These are phyloP conservation scores for Lolium perenne DNA, from an alignment of 176 grass and related monocot species.

Conservation along the genomic window DNA sequence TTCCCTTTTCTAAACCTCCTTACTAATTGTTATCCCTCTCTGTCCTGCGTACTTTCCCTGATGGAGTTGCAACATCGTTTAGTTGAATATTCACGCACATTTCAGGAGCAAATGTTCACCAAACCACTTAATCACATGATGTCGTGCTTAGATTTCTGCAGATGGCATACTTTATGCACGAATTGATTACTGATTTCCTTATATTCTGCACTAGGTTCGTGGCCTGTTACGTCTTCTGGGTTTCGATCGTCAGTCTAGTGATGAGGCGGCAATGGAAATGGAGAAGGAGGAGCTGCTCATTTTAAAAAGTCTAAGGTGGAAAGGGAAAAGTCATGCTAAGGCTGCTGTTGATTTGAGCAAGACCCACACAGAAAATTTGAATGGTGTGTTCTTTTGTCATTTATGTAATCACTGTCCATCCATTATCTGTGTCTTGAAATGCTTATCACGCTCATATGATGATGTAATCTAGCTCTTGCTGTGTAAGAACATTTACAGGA, in stretches of 20 bases:
- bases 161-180: background rate
- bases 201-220: conserved; percentile 63
- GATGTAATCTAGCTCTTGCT: conserved; percentile 50
- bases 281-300: conserved; percentile 81
- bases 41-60: background rate
- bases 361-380: conserved; percentile 52
- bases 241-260: conserved; percentile 70
- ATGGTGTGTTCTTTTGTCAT: conserved; percentile 58
- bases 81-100: background rate
- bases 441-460: conserved; percentile 41
- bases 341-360: conserved; percentile 46
- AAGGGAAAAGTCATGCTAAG: conserved; percentile 66
- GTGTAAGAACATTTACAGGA: conserved; percentile 82
- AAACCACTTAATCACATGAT: background rate
- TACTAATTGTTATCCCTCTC: background rate
- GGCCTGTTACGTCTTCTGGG: conserved; percentile 89
- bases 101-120: background rate
- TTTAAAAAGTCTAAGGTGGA: conserved; percentile 91
- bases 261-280: conserved; percentile 79
- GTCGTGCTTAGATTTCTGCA: background rate
- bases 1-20: background rate
- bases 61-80: background rate
- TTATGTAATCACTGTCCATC: conserved; percentile 32
- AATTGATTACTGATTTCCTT: conserved; percentile 3
- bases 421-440: conserved; percentile 30